A percentile compares a stretch with the other conserved stretches of the same genome.
phyloP scores from a whole-genome alignment of 108 stramenopile species.

The Skeletonema tropicum region DNA sequence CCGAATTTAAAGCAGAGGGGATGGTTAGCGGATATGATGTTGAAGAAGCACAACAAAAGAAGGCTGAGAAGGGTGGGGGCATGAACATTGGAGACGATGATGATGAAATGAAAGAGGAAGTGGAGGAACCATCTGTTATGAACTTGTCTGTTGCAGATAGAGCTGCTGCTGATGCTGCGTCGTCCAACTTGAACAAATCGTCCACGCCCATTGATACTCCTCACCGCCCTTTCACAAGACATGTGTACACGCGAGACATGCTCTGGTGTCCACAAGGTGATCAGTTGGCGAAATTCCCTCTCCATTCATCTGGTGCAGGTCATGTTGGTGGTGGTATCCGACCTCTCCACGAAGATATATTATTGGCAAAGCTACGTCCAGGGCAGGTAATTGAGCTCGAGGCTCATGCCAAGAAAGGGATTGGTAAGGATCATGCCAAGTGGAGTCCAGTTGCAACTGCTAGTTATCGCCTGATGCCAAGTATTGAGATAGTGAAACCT shows the following conservation, averaged over 20 bases:
- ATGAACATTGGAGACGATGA: slow-evolving; percentile 7
- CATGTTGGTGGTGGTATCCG: slow-evolving; percentile 52
- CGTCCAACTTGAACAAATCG: slow-evolving; percentile 16
- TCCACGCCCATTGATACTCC: slow-evolving; percentile 70
- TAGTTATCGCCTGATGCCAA: slow-evolving; percentile 88
- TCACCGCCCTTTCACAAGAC: slow-evolving; percentile 81
- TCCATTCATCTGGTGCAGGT: slow-evolving; percentile 29
- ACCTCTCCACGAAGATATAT: slow-evolving; percentile 90
- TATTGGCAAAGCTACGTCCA: slow-evolving; percentile 94
- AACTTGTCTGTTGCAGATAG: slow-evolving; percentile 45
- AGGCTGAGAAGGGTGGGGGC: slow-evolving; percentile 7
- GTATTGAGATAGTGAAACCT: slow-evolving; percentile 63
- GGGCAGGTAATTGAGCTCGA: slow-evolving; percentile 93
- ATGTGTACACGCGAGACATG: slow-evolving; percentile 80
- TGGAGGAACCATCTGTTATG: slow-evolving; percentile 54
- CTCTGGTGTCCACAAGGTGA: slow-evolving; percentile 94
- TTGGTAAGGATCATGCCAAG: slow-evolving; percentile 98
- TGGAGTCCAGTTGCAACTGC: slow-evolving; percentile 97
- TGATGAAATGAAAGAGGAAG: slow-evolving; percentile 31
- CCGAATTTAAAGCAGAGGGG: slow-evolving; percentile 37
- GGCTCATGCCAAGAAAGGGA: slow-evolving; percentile 88
- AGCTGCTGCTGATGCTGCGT: slow-evolving; percentile 46
- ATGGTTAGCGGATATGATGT: slow-evolving; percentile 32
- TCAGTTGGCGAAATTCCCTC: slow-evolving; percentile 73
- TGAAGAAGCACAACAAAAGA: slow-evolving; percentile 17